These are phyloP conservation scores for Kwoniella shandongensis DNA, from an alignment of 768 basidiomycete species.

Conservation along the genomic window DNA sequence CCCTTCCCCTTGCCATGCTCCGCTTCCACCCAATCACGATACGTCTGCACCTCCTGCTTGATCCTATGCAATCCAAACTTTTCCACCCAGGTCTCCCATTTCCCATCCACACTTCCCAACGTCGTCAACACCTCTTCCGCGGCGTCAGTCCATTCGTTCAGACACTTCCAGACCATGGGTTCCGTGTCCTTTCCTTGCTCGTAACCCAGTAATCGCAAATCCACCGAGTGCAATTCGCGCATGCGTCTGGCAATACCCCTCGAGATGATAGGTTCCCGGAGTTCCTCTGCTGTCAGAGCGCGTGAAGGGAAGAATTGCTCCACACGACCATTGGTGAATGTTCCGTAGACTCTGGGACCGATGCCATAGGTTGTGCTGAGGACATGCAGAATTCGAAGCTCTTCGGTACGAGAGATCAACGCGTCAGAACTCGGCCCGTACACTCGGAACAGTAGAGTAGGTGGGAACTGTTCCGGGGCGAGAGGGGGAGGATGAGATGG, in stretches of 20 bases:
- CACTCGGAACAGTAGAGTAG: slow-evolving; percentile 80
- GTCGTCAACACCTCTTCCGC: slow-evolving; percentile 71
- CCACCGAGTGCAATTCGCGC: slow-evolving; percentile 93
- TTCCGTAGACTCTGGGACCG: slow-evolving; percentile 88
- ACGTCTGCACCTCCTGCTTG: slow-evolving; percentile 65
- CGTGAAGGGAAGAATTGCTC: slow-evolving; percentile 93
- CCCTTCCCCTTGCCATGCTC: slow-evolving; percentile 65
- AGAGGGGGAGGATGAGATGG: slow-evolving; percentile 53
- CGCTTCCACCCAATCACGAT: slow-evolving; percentile 68
- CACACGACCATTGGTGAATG: slow-evolving; percentile 90
- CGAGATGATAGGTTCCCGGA: slow-evolving; percentile 73
- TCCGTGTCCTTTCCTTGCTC: slow-evolving; percentile 34
- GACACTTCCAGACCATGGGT: slow-evolving; percentile 47
- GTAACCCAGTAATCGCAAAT: slow-evolving; percentile 64
- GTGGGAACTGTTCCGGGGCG: slow-evolving; percentile 52
- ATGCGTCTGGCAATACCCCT: slow-evolving; percentile 89
- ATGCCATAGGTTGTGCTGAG: slow-evolving; percentile 85
- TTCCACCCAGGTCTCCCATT: slow-evolving; percentile 51
- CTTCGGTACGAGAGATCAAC: slow-evolving; percentile 82
- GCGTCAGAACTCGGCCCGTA: slow-evolving; percentile 84
- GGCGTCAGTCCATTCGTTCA: slow-evolving; percentile 59
- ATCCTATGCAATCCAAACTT: slow-evolving; percentile 69
- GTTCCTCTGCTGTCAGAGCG: slow-evolving; percentile 72
- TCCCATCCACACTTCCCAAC: slow-evolving; percentile 52
- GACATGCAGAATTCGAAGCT: slow-evolving; percentile 82